Evolutionary conservation across 495 filamentous ascomycete genomes (phyloP), one percentile per base, ranked within the genome.

Genomic region (Cryomyces minteri): DNA sequence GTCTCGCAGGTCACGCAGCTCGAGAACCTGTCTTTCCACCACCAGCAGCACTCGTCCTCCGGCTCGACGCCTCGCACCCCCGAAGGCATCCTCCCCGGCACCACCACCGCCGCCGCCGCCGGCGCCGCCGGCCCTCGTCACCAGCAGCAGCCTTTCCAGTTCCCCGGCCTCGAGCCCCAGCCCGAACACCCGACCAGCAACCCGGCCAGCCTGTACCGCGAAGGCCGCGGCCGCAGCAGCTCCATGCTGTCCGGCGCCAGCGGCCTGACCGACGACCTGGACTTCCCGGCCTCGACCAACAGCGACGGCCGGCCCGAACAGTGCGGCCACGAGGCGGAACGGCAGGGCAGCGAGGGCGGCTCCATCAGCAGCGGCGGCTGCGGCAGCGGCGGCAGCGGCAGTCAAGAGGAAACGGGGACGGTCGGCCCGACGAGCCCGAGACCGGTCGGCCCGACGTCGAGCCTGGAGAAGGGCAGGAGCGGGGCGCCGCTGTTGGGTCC

Each of bases 231-330:
- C 25, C 68, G 78, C 32, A 78, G 72, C 7, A 76, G 73, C 6
- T 77, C 73, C 18, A 82, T 82, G 78, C 69, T 80, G 11, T 78
- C 73, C 54, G 68, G 74, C 48, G 62, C 78, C 36, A 78, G 73
- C 25, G 76, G 74, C 39, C 77, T 81, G 55, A 81, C 78, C 0
- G 74, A 79, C 53, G 33, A 50, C 38, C 52, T 51, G 43, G 57
- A 61, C n/a, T 54, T 58, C 28, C 25, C 39, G 6, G 33, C 45
- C 4, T 12, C 46, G 8, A 28, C 28, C 42, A 44, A 25, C 18
- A 25, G 18, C 18, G 18, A 25, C 18, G 18, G 18, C 18, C 18
- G 18, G 18, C 18, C 18, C 18, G 18, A 2, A 2, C 18, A 25
- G 18, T 25, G 2, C 18, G 18, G 18, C 18, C 18, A 25, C 18